Conservation (phyloP, 2,329 filamentous ascomycete genomes). For the Sphaerostilbella broomeana region DNA sequence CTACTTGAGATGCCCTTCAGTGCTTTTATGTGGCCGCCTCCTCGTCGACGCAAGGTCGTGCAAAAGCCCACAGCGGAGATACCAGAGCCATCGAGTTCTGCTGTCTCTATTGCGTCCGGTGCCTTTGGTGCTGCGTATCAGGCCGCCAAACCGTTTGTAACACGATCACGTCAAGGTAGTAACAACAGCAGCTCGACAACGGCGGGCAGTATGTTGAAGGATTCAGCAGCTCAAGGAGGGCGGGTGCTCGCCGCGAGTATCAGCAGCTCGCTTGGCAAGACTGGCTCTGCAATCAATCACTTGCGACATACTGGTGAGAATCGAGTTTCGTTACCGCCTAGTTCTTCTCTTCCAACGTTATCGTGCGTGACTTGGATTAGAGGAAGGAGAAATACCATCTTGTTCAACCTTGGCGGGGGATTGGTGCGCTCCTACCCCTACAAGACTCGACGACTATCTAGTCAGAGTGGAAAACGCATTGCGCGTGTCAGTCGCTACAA, state of each 20-base stretch:
- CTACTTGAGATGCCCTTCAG: constrained; percentile 78
- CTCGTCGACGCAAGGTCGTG: constrained; percentile 43
- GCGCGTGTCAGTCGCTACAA: constrained; percentile 52
- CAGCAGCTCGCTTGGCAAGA: constrained; percentile 66
- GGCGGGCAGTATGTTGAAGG: constrained; percentile 42
- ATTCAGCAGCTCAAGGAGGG: constrained; percentile 61
- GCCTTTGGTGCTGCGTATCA: constrained; percentile 64
- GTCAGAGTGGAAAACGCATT: constrained; percentile 45
- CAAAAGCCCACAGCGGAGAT: constrained; percentile 40
- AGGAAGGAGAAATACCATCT: constrained; percentile 52
- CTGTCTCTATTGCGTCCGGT: constrained; percentile 64
- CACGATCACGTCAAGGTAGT: constrained; percentile 47
- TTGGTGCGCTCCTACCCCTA: constrained; percentile 59
- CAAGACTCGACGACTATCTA: constrained; percentile 48
- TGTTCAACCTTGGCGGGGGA: constrained; percentile 61
- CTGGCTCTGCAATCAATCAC: constrained; percentile 62
- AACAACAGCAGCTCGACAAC: constrained; percentile 25
- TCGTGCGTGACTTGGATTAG: constrained; percentile 61
- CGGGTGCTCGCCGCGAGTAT: constrained; percentile 68
- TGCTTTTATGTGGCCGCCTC: constrained; percentile 83
- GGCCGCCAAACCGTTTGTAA: constrained; percentile 56
- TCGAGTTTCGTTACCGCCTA: constrained; percentile 60
- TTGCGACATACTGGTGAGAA: constrained; percentile 71
- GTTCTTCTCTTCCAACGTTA: constrained; percentile 45
- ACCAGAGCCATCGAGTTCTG: constrained; percentile 44